Evolutionary conservation across 306 rosid genomes (phyloP), one percentile per base, ranked within the genome.

Genomic region (Medicago arabica): DNA sequence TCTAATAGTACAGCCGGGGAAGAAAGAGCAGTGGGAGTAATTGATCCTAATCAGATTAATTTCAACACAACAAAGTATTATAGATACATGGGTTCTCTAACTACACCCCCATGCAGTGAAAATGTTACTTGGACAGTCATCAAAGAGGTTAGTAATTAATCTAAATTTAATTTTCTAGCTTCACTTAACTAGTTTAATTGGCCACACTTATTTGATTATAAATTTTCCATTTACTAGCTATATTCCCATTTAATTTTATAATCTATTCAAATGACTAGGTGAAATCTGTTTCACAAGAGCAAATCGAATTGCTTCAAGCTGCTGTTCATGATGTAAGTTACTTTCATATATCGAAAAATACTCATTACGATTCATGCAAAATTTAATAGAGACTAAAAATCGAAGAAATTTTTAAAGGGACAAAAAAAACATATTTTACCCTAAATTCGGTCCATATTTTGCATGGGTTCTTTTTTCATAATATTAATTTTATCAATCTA

Each of bases 271-370:
- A 15, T 55, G 3, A 11, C 57, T 74, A 89, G 98, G 83, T 85
- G 36, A 81, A 82, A 79, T 72, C 82, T 6, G 93, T 91, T 66
- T 25, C 89, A 0, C 44, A 3, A 16, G 75, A 87, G 67, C 98
- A 93, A 85, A 54, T 89, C 4, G 9, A 40, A 12, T 65, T 84
- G 69, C 87, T 93, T 61, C 91, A 90, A 2, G 76, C 59, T 9
- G 92, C 93, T 1, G 92, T 87, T 85, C 85, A 89, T 59, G 98
- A 93, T 81, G 98, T 93, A 88, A 93, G 97, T 85, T 50, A 38
- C n/a, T 69, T 36, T 34, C 38, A 34, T 34, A 34, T 34, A 34
- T 34, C 5, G 5, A 34, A 5, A 4, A 5, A 34, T 1, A 34
- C 38, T 5, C 7, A 34, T 34, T 7, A 34, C 7, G 38, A 34